Evolutionary conservation across 306 rosid genomes (phyloP), one percentile per base, ranked within the genome.

Genomic region (Quercus parvula): DNA sequence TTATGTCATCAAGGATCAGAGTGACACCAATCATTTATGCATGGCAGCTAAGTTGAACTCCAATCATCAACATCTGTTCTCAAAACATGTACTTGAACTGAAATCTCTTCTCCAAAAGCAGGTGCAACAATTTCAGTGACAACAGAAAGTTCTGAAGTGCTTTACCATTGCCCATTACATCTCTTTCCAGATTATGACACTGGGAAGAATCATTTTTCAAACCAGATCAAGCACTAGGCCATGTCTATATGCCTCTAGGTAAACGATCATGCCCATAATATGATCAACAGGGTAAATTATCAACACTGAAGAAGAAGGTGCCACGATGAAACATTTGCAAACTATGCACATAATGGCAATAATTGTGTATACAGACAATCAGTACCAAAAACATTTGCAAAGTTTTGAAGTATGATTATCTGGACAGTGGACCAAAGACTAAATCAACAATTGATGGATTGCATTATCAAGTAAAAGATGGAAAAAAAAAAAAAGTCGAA

Each of bases 371-470:
- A 30, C 22, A 15, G 9, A 15, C 31, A 31, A 64, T 6, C 9
- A 15, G 30, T 22, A 35, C 54, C 54, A 8, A 67, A 35, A 67
- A 35, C 35, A 67, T 33, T 66, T 35, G 27, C 55, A 8, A 17
- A 27, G 55, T 19, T 22, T 69, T 61, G 17, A 9, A 11, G 22
- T 38, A 79, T 46, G 31, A 35, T 75, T 62, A 24, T 71, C 57
- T 22, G 78, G 38, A 70, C 35, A 41, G 76, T 25, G 22, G 62
- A 69, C 20, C 78, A 67, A 15, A 72, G 19, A 35, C 61, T 58
- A 41, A 73, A 77, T 61, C 72, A 75, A 84, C 76, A 68, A 20
- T 64, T 73, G 73, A 79, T 73, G 18, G 72, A 66, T 49, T 61
- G 5, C 3, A 54, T 17, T 51, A 56, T 59, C 70, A 78, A 75